These are phyloP conservation scores for Vicia sativa DNA, from an alignment of 306 rosid species.

Conservation along the genomic window DNA sequence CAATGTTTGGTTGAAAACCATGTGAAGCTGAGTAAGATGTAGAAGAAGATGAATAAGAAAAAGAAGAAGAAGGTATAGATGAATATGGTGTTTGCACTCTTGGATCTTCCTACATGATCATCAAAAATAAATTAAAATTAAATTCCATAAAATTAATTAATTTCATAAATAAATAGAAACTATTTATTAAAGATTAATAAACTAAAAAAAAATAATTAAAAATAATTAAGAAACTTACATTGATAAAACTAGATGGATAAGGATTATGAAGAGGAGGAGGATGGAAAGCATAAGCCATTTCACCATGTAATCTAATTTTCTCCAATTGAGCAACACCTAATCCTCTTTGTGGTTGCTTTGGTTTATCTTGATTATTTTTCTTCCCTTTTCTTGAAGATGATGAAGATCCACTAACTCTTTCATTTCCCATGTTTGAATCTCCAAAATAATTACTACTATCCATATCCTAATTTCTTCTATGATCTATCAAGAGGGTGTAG, in stretches of 20 bases:
- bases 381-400: conserved; percentile 73
- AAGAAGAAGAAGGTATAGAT: conserved; percentile 67
- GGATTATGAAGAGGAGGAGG: conserved; percentile 52
- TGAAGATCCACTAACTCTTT: conserved; percentile 59
- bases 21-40: conserved; percentile 70
- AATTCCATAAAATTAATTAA: conserved; percentile 1
- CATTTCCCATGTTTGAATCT: conserved; percentile 78
- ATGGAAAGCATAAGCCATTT: conserved; percentile 50
- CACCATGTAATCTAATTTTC: conserved; percentile 96
- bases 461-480: conserved; percentile 44
- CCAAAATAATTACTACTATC: conserved; percentile 77
- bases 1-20: conserved; percentile 70
- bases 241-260: conserved; percentile 56
- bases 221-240: conserved; percentile 46
- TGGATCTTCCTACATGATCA: conserved; percentile 66
- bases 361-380: conserved; percentile 82
- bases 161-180: not conserved
- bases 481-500: conserved; percentile 7
- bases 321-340: conserved; percentile 98
- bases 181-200: not conserved
- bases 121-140: not conserved
- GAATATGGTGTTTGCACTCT: conserved; percentile 71
- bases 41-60: conserved; percentile 75
- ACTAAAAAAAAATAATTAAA: not conserved
- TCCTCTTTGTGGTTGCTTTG: conserved; percentile 98